Evolutionary conservation across 176 grass and related monocot species (phyloP).

Genomic region (Zoysia japonica): DNA sequence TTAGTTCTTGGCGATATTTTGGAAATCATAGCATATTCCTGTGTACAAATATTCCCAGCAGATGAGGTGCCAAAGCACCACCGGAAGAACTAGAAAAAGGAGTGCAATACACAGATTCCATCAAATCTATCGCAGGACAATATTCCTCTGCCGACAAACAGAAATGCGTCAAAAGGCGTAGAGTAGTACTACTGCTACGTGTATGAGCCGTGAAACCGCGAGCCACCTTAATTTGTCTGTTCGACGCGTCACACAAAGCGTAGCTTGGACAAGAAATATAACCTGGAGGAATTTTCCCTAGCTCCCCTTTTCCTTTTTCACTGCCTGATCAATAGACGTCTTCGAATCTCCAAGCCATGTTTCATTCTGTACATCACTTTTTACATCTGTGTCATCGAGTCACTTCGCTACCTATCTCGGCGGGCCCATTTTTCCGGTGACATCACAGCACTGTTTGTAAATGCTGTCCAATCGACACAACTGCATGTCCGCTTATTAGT

Average conservation of each 20-base stretch:
- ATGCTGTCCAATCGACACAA: background rate
- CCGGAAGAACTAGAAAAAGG: background rate
- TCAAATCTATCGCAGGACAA: background rate
- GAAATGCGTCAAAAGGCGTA: background rate
- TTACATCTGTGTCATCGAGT: too few species aligned
- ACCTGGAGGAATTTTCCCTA: too few species aligned
- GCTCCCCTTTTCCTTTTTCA: background rate
- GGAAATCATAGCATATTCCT: background rate
- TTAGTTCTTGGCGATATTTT: background rate
- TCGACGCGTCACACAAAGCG: background rate
- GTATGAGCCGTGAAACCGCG: background rate
- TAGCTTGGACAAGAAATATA: background rate
- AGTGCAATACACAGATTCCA: background rate
- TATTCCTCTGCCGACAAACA: slow-evolving; percentile 1
- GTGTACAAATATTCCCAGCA: background rate
- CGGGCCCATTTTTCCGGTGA: background rate
- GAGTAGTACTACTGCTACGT: background rate
- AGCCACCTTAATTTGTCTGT: background rate
- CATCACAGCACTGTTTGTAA: background rate
- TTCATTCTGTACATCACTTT: too few species aligned
- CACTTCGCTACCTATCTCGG: too few species aligned
- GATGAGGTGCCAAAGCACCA: background rate
- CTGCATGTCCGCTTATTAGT: background rate
- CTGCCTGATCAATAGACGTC: too few species aligned
- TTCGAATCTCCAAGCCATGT: too few species aligned